Base-by-base conservation (phyloP, 345 rosid genomes). In the Sisymbrium irio region DNA sequence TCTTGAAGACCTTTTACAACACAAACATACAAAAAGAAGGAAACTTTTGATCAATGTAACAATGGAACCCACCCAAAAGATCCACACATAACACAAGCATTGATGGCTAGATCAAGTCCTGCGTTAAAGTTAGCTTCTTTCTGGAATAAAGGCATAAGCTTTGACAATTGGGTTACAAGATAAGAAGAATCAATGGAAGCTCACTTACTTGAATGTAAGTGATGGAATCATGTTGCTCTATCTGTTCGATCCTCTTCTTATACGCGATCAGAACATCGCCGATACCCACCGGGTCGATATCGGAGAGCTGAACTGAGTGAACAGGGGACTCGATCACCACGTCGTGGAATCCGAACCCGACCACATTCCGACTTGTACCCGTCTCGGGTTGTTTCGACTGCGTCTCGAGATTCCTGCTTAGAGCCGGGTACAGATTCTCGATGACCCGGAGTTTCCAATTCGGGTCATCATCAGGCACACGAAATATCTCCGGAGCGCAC, bases 401-500 rank as follows among this genome's bases (percentile, higher is more conserved):
- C 53, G 37, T 18, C 46, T 61, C 87, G 37, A 81, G 79, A 53
- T 77, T 82, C 76, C 93, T 79, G 79, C 87, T 85, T 40, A 92
- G 69, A 5, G 98, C 97, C 0, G 96, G 94, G 79, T 87, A 92
- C 9, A 95, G 86, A 68, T 88, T 95, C 92, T 92, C 84, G 73
- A 92, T 84, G 81, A 95, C 96, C 59, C 97, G 82, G 64, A 92
- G 67, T 82, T 82, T 89, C 96, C 92, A 92, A 4, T 67, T 40
- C 61, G 83, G 81, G 22, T 83, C 88, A 10, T 83, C 88, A 10
- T 77, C 36, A 8, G 89, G 89, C 42, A 83, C 80, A 73, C 97
- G 92, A 81, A 91, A 92, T 65, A 89, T 91, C 85, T 92, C 88
- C 15, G 91, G 92, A 1, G 93, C 97, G 47, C 97, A 91, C 57